Evolutionary conservation across 352 stramenopile genomes (phyloP).

Genomic region (Globisporangium barbulae): DNA sequence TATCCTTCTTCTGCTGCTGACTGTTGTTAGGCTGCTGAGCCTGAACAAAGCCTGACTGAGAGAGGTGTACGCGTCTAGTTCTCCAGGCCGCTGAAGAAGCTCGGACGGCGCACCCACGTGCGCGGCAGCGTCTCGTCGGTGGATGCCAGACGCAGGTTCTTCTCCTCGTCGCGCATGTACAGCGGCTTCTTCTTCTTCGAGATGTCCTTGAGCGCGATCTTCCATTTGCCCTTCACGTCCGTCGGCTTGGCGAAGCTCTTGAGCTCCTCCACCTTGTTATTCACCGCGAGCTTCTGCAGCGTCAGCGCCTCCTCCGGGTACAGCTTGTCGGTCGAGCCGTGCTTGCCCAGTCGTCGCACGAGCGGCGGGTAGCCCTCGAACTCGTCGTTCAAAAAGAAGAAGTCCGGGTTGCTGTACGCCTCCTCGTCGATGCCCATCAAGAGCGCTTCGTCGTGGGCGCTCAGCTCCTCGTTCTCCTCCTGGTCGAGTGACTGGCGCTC

Average conservation of each 20-base stretch:
- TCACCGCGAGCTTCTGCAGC: constrained; percentile 65
- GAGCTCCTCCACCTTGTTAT: constrained; percentile 67
- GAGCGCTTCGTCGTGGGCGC: constrained; percentile 48
- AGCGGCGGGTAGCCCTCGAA: constrained; percentile 78
- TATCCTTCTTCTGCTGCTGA: constrained; percentile 14
- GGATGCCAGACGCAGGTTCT: constrained; percentile 60
- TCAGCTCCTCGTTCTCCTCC: constrained; percentile 53
- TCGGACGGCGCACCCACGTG: constrained; percentile 76
- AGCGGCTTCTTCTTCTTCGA: constrained; percentile 78
- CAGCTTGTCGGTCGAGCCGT: constrained; percentile 77
- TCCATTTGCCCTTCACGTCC: constrained; percentile 58
- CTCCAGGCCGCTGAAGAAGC: constrained; percentile 70
- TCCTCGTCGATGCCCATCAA: constrained; percentile 67
- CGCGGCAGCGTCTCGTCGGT: constrained; percentile 75
- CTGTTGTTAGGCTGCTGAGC: neutral
- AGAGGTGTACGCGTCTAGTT: constrained; percentile 23
- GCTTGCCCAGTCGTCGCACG: constrained; percentile 76
- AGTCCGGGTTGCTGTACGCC: constrained; percentile 76
- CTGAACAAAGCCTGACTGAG: neutral
- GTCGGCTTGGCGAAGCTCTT: constrained; percentile 79
- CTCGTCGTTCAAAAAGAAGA: constrained; percentile 85
- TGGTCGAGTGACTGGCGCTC: constrained; percentile 40
- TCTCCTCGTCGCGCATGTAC: constrained; percentile 56
- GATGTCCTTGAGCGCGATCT: constrained; percentile 81
- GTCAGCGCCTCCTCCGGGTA: constrained; percentile 74